phyloP scores from a whole-genome alignment of 2,329 filamentous ascomycete genomes.

The Teratosphaeria nubilosa region DNA sequence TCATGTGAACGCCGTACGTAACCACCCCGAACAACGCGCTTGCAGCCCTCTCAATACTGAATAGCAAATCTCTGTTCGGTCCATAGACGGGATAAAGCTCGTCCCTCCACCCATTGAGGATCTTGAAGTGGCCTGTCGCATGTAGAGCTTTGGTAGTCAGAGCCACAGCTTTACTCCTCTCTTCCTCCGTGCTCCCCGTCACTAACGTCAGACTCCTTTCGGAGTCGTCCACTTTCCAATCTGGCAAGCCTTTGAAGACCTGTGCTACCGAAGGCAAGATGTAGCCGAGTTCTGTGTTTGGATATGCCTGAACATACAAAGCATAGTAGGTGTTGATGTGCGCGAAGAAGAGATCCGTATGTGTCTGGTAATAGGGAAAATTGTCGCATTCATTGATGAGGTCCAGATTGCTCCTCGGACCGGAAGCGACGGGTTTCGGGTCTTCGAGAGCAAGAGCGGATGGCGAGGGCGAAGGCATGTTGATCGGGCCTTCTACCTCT shows the following conservation, averaged over 20 bases:
- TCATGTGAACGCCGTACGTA: conserved; percentile 72
- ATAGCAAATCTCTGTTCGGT: conserved; percentile 49
- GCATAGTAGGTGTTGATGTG: conserved; percentile 42
- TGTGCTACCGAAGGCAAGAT: conserved; percentile 52
- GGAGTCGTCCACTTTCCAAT: conserved; percentile 51
- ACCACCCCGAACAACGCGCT: conserved; percentile 64
- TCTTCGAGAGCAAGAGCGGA: conserved; percentile 8
- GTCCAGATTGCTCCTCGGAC: conserved; percentile 41
- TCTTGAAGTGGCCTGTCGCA: conserved; percentile 57
- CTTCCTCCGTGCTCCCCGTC: conserved; percentile 46
- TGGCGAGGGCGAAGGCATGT: neutral
- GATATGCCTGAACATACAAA: conserved; percentile 57
- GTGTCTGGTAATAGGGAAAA: conserved; percentile 63
- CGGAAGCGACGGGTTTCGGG: conserved; percentile 19
- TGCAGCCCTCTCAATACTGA: conserved; percentile 68
- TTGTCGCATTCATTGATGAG: conserved; percentile 49
- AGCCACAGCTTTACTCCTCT: conserved; percentile 50
- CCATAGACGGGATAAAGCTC: conserved; percentile 72
- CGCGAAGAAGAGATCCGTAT: conserved; percentile 45
- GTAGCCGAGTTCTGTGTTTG: conserved; percentile 51
- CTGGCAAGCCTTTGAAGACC: conserved; percentile 44
- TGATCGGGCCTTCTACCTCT: neutral
- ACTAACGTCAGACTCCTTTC: conserved; percentile 52
- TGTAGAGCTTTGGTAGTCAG: conserved; percentile 58
- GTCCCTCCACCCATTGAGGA: conserved; percentile 69